Evolutionary conservation across 805 yeast genomes (phyloP), one percentile per base, ranked within the genome.

Genomic region (Tetrapisispora taiwanensis): DNA sequence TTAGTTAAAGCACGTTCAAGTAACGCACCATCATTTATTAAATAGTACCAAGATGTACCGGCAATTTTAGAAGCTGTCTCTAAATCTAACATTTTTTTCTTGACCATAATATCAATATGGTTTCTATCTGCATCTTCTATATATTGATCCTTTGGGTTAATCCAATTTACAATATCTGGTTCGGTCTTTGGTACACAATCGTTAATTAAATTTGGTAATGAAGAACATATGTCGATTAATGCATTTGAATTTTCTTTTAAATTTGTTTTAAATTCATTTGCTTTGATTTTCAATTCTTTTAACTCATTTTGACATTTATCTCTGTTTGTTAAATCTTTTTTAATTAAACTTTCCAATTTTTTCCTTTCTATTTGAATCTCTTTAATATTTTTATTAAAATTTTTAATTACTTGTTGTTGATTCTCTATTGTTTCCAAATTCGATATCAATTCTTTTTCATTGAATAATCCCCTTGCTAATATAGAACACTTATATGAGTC

Each of bases 1-100:
- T 85, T 90, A 1, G 88, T 75, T 36, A 92, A 68, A 0, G 98
- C 98, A 57, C 84, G 94, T 57, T 92, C 98, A 40, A 92, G 64
- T 30, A 80, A 66, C 0, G 96, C 97, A 17, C 92, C 96, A 49
- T 83, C 94, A 17, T 86, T 85, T 1, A 81, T 48, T 6, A 92
- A 65, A 55, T 85, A 92, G 59, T 88, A 89, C 83, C 95, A 88
- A 2, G 95, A 85, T 0, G 70, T 63, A 0, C 96, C 96, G 7
- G 92, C 75, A 1, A 86, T 76, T 28, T 73, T 69, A 0, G 97
- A 69, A 0, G 95, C 97, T 0, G 75, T 68, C 15, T 69, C 66
- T 42, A 92, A 74, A 46, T 92, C 92, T 22, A 87, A 64, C 22
- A 90, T 63, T 0, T 78, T 76, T 30, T 86, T 71, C n/a, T 66